Base-by-base conservation (phyloP, 495 filamentous ascomycete genomes). In the Aspergillus affinis region DNA sequence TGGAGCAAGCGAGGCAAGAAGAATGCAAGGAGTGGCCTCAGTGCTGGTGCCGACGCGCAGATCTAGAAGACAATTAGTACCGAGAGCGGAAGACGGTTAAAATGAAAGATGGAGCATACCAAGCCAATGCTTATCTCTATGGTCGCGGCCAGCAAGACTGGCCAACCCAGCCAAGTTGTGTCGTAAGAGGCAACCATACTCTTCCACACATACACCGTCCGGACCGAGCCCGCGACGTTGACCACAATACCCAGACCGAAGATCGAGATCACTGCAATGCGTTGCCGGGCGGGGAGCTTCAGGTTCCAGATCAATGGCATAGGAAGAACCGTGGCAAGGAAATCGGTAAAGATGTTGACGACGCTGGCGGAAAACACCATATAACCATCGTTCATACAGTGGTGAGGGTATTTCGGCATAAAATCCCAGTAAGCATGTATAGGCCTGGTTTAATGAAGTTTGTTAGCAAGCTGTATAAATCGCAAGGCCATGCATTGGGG, bases 71-170 rank as follows among this genome's bases (percentile, higher is more conserved):
- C 23, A 17, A 48, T 48, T 51, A 41, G 55, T 29, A 20, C 75
- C 55, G 12, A 15, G 36, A 13, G 13, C 10, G 10, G 18, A 48
- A 15, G 41, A 21, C n/a, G 32, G 6, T 55, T 26, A 57, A 26
- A 61, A 60, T 54, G 7, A 12, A 21, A 29, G 8, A 9, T 9
- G 36, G 21, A 0, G 69, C 82, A 61, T 81, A 88, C 84, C 68
- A 88, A 73, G 21, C 82, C 85, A 27, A 88, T 60, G 60, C 83
- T 82, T 17, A 88, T 78, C 62, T 88, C 86, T 3, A 88, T 63
- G 8, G 75, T 68, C 13, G 80, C 80, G 5, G 77, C 70, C 15
- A 87, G 73, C 69, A 83, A 80, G 2, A 82, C 68, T 1, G 76
- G 73, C 79, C 81, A 86, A 5, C 72, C 72, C 51, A 73, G 59